Percentiles rank a stretch among this genome's conserved stretches.
These are phyloP conservation scores for Parietaria judaica DNA, from an alignment of 306 rosid species.

Conservation along the genomic window DNA sequence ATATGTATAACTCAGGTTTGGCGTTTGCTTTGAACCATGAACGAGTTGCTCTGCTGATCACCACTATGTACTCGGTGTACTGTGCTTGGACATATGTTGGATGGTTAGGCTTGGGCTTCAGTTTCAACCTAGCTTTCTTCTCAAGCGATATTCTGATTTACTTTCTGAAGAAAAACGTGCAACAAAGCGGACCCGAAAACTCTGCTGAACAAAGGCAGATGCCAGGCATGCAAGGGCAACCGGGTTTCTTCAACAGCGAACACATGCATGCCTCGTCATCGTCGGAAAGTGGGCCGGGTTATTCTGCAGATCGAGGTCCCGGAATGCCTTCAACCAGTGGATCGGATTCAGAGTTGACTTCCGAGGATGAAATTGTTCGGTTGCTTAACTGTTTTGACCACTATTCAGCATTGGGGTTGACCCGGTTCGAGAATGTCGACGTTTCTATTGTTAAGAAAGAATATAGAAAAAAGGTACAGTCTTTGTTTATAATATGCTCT, in stretches of 20 bases:
- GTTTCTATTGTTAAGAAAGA: constrained; percentile 76
- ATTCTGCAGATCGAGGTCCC: constrained; percentile 53
- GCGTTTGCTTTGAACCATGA: constrained; percentile 64
- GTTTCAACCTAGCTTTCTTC: constrained; percentile 74
- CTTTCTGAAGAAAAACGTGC: constrained; percentile 67
- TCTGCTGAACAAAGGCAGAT: constrained; percentile 50
- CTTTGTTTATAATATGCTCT: constrained; percentile 11
- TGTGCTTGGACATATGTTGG: constrained; percentile 88
- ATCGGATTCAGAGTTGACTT: constrained; percentile 61
- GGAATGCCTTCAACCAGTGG: constrained; percentile 91
- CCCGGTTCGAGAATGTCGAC: constrained; percentile 62
- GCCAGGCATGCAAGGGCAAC: constrained; percentile 73
- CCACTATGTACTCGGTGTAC: constrained; percentile 68
- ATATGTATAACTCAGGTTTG: constrained; percentile 56
- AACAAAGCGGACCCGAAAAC: constrained; percentile 51
- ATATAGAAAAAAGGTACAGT: constrained; percentile 77
- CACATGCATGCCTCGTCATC: constrained; percentile 44
- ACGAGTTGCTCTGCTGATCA: constrained; percentile 58
- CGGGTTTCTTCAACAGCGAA: constrained; percentile 54
- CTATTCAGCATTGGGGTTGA: constrained; percentile 73
- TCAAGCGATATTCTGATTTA: constrained; percentile 80
- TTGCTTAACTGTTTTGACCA: constrained; percentile 85
- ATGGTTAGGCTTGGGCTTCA: constrained; percentile 74
- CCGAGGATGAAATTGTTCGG: constrained; percentile 92
- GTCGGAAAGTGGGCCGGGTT: constrained; percentile 59